Conservation (phyloP, 2,329 filamentous ascomycete species). For the Colletotrichum lini region DNA sequence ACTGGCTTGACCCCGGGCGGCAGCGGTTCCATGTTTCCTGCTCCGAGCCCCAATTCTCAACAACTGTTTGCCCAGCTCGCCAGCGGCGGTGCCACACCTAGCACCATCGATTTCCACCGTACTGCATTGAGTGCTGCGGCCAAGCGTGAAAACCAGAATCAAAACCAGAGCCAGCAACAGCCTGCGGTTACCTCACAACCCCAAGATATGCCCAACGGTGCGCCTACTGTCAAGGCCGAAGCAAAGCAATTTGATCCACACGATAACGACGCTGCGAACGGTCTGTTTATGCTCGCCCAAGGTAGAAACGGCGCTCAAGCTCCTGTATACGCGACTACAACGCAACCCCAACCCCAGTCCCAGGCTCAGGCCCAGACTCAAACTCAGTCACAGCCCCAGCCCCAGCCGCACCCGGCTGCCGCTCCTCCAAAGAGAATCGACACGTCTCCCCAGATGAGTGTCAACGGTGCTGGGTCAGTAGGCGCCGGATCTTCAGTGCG, state of each 20-base stretch:
- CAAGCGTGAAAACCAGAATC: conserved; percentile 66
- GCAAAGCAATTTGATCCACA: conserved; percentile 82
- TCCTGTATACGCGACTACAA: conserved; percentile 62
- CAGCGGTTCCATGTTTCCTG: conserved; percentile 97
- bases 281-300: conserved; percentile 90
- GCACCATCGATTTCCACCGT: conserved; percentile 93
- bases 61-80: conserved; percentile 81
- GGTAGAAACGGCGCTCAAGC: conserved; percentile 73
- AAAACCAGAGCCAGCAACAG: conserved; percentile 46
- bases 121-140: conserved; percentile 87
- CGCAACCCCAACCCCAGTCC: conserved; percentile 65
- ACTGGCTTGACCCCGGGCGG: conserved; percentile 95
- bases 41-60: conserved; percentile 87
- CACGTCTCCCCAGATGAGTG: conserved; percentile 66
- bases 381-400: conserved; percentile 53
- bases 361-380: conserved; percentile 68
- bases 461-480: conserved; percentile 62
- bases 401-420: conserved; percentile 64
- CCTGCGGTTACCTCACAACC: conserved; percentile 44
- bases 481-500: conserved; percentile 57
- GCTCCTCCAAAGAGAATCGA: conserved; percentile 54
- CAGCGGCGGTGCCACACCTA: conserved; percentile 87
- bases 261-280: conserved; percentile 96
- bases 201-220: conserved; percentile 56
- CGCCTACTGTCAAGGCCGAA: conserved; percentile 60